Conservation (phyloP, 345 rosid species). For the Aegle marmelos region DNA sequence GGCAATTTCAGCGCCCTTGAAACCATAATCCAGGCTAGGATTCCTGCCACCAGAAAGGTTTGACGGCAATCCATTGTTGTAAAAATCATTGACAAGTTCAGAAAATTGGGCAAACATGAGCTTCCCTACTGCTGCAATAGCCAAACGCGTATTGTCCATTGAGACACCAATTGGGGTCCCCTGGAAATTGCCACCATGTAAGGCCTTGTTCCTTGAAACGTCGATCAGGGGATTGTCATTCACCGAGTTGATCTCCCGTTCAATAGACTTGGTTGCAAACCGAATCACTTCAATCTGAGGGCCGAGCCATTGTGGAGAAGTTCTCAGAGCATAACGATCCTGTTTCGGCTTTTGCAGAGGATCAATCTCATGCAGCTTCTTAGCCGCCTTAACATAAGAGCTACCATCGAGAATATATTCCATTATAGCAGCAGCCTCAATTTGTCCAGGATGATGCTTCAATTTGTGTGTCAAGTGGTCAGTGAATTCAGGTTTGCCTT, state of each 20-base stretch:
- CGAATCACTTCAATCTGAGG: conserved; percentile 56
- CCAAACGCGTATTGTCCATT: conserved; percentile 50
- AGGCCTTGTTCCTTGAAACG: conserved; percentile 63
- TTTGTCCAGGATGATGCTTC: conserved; percentile 63
- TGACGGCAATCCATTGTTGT: conserved; percentile 78
- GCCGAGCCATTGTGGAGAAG: conserved; percentile 63
- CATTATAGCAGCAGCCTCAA: conserved; percentile 60
- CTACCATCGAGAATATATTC: conserved; percentile 52
- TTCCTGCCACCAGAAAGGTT: conserved; percentile 63
- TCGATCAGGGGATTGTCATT: conserved; percentile 72
- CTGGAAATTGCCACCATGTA: conserved; percentile 71
- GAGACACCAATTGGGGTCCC: conserved; percentile 64
- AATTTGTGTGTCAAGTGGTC: conserved; percentile 54
- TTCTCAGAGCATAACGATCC: conserved; percentile 51
- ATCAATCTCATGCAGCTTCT: conserved; percentile 42
- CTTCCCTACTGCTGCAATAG: conserved; percentile 47
- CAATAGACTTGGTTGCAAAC: conserved; percentile 42
- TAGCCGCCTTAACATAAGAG: conserved; percentile 37
- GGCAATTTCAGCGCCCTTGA: conserved; percentile 76
- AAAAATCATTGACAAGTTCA: conserved; percentile 71
- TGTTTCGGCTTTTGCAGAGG: conserved; percentile 55
- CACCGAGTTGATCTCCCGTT: conserved; percentile 54
- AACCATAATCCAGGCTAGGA: conserved; percentile 75
- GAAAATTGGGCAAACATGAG: conserved; percentile 61
- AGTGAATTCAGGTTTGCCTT: conserved; percentile 50